Evolutionary conservation across 139 green algal species (phyloP), one percentile per base, ranked within the genome.

Genomic region (Chlamydomonas asymmetrica): DNA sequence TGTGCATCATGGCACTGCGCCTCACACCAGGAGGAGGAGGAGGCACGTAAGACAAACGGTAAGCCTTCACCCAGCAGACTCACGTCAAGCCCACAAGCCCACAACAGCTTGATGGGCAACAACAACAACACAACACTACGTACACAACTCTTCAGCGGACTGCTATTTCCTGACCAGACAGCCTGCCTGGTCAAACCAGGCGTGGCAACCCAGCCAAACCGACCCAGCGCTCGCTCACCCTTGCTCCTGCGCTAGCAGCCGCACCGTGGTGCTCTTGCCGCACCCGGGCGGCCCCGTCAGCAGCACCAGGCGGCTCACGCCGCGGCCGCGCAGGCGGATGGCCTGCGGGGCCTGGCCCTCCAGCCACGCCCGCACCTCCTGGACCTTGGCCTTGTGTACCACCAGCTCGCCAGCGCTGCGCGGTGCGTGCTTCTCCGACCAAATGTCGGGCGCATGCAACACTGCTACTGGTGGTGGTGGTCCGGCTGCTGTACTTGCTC

Each of bases 321-420:
- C 57, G 18, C n/a, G 4, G 34, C 45, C 56, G 3, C 20, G 20
- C n/a, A 41, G 67, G 23, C 31, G 8, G 20, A 29, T 61, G 52
- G 45, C 40, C 50, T 74, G 56, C 13, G 59, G 27, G 32, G 34
- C 41, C 63, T 88, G 83, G 48, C 49, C 29, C 72, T 90, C 64
- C 66, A 94, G 79, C 90, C 90, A 94, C 40, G 54, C 66, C 54
- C 64, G 63, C 39, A 93, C 69, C 32, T 94, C 90, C 35, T 57
- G 37, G 41, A 94, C 82, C 83, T 96, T 96, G 76, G 90, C 88
- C 57, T 79, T 84, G 63, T 93, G 89, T 49, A 96, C 69, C 41
- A 82, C 75, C 57, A 94, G 79, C 4, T 91, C 83, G 0, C 71
- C 86, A n/a, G 56, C 59, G 22, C 29, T 77, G 25, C 20, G 31